A percentile compares a stretch with the other conserved stretches of the same genome.
Conservation (phyloP, 2,329 filamentous ascomycete species). For the Colletotrichum neosansevieriae region DNA sequence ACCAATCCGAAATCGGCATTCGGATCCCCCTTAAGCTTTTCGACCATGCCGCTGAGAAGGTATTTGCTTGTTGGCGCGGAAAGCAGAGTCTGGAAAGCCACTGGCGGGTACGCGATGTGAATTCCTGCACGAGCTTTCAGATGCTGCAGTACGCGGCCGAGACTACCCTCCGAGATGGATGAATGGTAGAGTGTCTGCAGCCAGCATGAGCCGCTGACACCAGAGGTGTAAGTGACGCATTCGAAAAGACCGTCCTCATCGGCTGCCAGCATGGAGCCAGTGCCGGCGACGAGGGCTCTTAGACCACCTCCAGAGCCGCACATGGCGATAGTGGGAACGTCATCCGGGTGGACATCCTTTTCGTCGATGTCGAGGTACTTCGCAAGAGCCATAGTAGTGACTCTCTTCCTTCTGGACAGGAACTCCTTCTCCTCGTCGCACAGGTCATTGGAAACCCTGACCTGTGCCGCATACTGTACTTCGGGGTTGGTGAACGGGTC, state of each 20-base stretch:
- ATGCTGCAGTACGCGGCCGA: constrained; percentile 81
- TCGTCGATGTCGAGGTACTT: constrained; percentile 84
- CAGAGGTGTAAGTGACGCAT: constrained; percentile 93
- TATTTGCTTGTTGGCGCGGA: constrained; percentile 94
- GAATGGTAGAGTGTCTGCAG: constrained; percentile 89
- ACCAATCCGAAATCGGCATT: constrained; percentile 89
- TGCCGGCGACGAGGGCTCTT: constrained; percentile 88
- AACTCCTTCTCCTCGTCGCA: constrained; percentile 88
- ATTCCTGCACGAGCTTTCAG: constrained; percentile 86
- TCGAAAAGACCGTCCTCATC: constrained; percentile 92
- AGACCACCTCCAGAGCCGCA: constrained; percentile 94
- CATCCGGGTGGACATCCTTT: constrained; percentile 87
- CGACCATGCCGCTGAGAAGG: constrained; percentile 86
- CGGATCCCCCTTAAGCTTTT: constrained; percentile 88
- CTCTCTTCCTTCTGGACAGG: constrained; percentile 73
- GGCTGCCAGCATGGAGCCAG: constrained; percentile 86
- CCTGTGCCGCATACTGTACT: constrained; percentile 82
- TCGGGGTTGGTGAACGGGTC: constrained; percentile 88
- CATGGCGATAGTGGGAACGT: constrained; percentile 93
- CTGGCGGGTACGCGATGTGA: constrained; percentile 93
- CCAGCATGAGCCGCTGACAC: constrained; percentile 97
- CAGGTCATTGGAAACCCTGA: constrained; percentile 84
- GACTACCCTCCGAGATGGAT: constrained; percentile 76
- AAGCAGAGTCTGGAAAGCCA: constrained; percentile 83
- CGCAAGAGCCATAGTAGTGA: constrained; percentile 80